Evolutionary conservation across 257 asterid genomes (phyloP).

Genomic region (Solanum bukasovii): DNA sequence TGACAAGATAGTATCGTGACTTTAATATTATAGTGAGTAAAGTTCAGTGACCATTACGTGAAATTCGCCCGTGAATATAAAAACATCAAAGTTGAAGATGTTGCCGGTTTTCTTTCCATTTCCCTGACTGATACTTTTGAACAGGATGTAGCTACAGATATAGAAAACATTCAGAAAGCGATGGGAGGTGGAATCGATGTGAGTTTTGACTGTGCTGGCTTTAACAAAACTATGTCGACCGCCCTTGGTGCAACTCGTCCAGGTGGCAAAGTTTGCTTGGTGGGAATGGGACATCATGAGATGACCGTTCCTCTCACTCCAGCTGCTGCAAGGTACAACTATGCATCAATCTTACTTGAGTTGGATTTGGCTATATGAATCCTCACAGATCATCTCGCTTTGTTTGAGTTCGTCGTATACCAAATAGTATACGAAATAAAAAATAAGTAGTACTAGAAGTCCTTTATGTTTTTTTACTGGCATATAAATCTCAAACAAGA

Average conservation of each 20-base stretch:
- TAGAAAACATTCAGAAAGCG: slow-evolving; percentile 46
- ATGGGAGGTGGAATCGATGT: slow-evolving; percentile 50
- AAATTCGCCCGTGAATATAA: neutral
- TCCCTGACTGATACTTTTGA: neutral
- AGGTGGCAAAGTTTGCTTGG: slow-evolving; percentile 92
- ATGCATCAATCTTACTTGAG: neutral
- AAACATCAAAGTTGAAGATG: neutral
- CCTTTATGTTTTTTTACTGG: neutral
- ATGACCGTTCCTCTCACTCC: slow-evolving; percentile 85
- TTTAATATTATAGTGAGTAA: neutral
- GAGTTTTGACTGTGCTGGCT: slow-evolving; percentile 82
- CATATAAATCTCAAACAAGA: neutral
- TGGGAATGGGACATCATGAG: slow-evolving; percentile 68
- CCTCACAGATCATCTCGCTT: neutral
- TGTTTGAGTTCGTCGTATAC: neutral
- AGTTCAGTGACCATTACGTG: neutral
- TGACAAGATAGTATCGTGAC: neutral
- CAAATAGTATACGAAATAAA: neutral
- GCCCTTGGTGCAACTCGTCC: slow-evolving; percentile 73
- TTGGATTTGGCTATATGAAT: neutral
- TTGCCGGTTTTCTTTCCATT: neutral
- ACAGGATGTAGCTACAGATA: slow-evolving; percentile 67
- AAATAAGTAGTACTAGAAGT: neutral
- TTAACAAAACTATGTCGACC: slow-evolving; percentile 76
- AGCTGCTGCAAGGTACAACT: slow-evolving; percentile 71